phyloP scores from a whole-genome alignment of 441 rosid genomes.

The Bruguiera hainesii region DNA sequence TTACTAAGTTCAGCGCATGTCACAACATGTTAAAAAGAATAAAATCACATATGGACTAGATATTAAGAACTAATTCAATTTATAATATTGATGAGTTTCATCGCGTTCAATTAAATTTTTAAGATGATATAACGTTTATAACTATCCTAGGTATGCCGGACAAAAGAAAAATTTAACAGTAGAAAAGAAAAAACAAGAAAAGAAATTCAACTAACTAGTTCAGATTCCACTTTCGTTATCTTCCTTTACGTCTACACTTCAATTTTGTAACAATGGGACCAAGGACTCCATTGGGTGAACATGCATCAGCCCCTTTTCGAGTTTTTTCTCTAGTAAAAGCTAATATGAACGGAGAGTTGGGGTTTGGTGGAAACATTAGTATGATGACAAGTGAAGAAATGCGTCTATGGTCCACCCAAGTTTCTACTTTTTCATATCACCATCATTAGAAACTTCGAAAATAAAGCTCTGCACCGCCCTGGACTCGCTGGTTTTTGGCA shows the following conservation, averaged over 20 bases:
- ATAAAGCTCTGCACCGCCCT: neutral
- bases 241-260: neutral
- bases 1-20: no score
- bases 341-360: conserved; percentile 5
- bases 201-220: no score
- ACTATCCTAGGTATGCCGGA: no score
- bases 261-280: neutral
- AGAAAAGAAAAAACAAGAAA: no score
- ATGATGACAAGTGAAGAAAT: conserved; percentile 25
- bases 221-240: no score
- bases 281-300: neutral
- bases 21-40: no score
- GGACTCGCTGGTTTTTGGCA: neutral
- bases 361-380: conserved; percentile 14
- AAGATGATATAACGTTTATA: no score
- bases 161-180: no score
- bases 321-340: conserved; percentile 1
- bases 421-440: conserved; percentile 14
- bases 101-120: no score
- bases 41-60: no score
- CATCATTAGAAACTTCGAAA: conserved; percentile 22
- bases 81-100: no score
- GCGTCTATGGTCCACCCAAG: conserved; percentile 18
- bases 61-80: no score
- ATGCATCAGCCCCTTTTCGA: neutral